Evolutionary conservation across 805 yeast genomes (phyloP), one percentile per base, ranked within the genome.

Genomic region (Candida palmyrensis): DNA sequence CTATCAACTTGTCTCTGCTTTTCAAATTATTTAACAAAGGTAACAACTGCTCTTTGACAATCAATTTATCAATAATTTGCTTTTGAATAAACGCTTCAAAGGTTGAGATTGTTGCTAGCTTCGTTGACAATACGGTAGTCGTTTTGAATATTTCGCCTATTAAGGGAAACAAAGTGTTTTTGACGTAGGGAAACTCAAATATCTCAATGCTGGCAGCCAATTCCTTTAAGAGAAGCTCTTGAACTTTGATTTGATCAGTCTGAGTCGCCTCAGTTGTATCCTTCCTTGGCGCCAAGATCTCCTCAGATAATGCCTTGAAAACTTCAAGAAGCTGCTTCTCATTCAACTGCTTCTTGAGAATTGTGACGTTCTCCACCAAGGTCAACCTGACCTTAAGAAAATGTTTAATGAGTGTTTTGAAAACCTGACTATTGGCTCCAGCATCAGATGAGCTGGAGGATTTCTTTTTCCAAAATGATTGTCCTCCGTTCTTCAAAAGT

Each of bases 91-190:
- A 57, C 29, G 61, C 49, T 10, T 73, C 67, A 45, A 88, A 78
- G 1, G 84, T 68, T 13, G 68, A 60, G 15, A 87, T 66, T 2
- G 92, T 75, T 11, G 75, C 68, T 12, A 82, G 62, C 48, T 92
- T 90, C 18, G 92, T 82, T 4, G 83, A 77, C 21, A 89, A 64
- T 18, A 92, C 77, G 0, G 89, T 85, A 1, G 98, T 92, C 28
- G 86, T 82, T 24, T 87, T 74, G 57, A 90, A 92, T 6, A 86
- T 71, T 28, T 69, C 71, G 28, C 86, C 73, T 12, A 87, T 64
- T 28, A 77, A 59, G 2, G 96, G 95, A 52, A 84, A 76, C n/a
- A 88, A 61, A 20, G 75, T 74, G 44, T 77, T 80, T 44, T 90
- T 87, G 36, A 88, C 68, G 13, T 79, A 73, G 8, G 87, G 70